Percentiles rank a stretch among this genome's conserved stretches.
phyloP scores from a whole-genome alignment of 805 yeast species.

The Saturnispora hagleri region DNA sequence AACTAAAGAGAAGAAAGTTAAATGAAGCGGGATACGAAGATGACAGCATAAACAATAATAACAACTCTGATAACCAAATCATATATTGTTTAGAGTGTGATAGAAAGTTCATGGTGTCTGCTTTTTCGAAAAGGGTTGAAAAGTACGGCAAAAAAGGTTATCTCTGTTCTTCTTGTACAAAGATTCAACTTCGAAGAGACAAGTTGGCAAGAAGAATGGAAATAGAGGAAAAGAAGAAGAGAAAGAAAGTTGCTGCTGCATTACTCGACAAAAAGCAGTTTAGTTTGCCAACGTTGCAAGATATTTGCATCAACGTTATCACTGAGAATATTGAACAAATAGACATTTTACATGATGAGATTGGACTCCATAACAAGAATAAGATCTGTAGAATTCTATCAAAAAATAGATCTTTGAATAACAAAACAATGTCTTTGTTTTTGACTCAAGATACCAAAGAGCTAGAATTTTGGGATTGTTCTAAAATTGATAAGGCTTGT shows the following conservation, averaged over 20 bases:
- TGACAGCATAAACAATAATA: conserved; percentile 37
- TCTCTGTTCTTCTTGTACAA: conserved; percentile 55
- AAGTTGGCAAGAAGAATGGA: conserved; percentile 41
- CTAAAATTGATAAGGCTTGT: conserved; percentile 59
- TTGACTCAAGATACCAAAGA: conserved; percentile 46
- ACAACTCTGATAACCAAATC: conserved; percentile 19
- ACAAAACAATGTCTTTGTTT: conserved; percentile 65
- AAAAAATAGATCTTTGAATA: conserved; percentile 70
- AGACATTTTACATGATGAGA: conserved; percentile 73
- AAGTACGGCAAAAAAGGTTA: conserved; percentile 49
- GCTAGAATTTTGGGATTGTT: conserved; percentile 88
- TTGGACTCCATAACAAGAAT: conserved; percentile 62
- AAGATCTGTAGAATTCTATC: conserved; percentile 71
- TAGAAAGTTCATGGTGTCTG: conserved; percentile 47
- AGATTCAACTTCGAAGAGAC: conserved; percentile 33
- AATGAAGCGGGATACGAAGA: conserved; percentile 16
- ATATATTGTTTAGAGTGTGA: conserved; percentile 54
- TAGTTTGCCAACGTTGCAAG: conserved; percentile 66
- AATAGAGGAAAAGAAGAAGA: conserved; percentile 56
- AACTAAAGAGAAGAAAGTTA: conserved; percentile 16
- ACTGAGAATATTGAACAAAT: conserved; percentile 62
- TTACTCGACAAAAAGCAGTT: conserved; percentile 62
- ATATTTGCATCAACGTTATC: conserved; percentile 62
- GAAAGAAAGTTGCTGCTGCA: conserved; percentile 78
- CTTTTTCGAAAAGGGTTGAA: conserved; percentile 48